Base-by-base conservation (phyloP, 805 yeast species). In the Candida arabinofermentans region DNA sequence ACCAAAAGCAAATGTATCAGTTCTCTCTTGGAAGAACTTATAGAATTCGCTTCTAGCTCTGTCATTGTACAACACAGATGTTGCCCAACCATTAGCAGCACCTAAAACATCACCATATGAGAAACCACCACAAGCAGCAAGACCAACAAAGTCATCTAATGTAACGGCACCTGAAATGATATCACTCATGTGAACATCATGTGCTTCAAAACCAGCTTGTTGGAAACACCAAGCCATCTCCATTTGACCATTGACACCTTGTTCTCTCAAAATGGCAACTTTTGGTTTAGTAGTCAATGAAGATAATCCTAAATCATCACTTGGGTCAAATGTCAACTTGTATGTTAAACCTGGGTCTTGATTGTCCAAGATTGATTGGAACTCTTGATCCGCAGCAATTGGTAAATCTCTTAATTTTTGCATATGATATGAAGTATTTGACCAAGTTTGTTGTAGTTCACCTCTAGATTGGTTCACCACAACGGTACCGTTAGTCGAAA, bases 71-170 rank as follows among this genome's bases (percentile, higher is more conserved):
- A 93, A 69, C 8, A 93, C 96, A 14, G 97, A 87, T 59, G 88
- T 89, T 44, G 99, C 99, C 99, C 99, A 93, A 44, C 99, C 99
- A 40, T 91, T 85, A 61, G 96, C 99, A 27, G 99, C 99, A 53
- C 99, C 99, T 46, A 93, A 72, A 37, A 93, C 99, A 67, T 93
- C 99, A 74, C 99, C 99, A 59, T 90, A 93, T 2, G 97, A 88
- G 73, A 93, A 93, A 13, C 99, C 99, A 66, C 99, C 99, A 69
- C 99, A 95, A 3, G 98, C 98, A 33, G 97, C 98, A 36, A 93
- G 55, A 48, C 99, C 99, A 37, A 83, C 87, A 65, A 93, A 93
- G 34, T 79, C 83, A 57, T 79, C 82, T 50, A 93, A 72, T 16
- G 80, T 63, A 27, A 84, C 84, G 54, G 71, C 74, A 34, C 95